A percentile compares a stretch with the other conserved stretches of the same genome.
These are phyloP conservation scores for Osmanthus fragrans DNA, from an alignment of 257 asterid species.

Conservation along the genomic window DNA sequence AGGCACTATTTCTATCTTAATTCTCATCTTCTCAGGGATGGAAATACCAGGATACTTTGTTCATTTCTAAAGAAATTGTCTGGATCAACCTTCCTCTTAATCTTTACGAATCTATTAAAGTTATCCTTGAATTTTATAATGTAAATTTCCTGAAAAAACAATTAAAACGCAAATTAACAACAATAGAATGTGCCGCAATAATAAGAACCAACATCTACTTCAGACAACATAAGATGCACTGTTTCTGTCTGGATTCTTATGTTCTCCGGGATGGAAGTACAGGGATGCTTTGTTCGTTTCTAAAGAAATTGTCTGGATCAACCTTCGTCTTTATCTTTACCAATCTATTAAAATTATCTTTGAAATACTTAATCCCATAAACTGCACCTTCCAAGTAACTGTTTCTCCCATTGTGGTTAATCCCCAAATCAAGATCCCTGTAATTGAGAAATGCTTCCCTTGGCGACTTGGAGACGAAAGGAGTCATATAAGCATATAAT, in stretches of 20 bases:
- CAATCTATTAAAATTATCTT: background rate
- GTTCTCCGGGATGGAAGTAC: background rate
- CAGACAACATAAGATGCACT: background rate
- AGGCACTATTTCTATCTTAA: too few relatives aligned
- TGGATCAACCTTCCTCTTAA: background rate
- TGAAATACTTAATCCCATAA: background rate
- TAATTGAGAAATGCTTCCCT: conserved; percentile 43
- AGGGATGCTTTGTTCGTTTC: background rate
- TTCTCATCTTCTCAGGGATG: background rate
- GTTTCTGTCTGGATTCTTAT: background rate
- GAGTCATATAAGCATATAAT: conserved; percentile 39
- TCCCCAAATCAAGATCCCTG: conserved; percentile 45
- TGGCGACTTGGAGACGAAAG: conserved; percentile 43
- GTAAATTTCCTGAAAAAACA: too few relatives aligned
- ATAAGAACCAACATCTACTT: background rate
- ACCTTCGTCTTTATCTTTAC: background rate
- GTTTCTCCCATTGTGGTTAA: background rate
- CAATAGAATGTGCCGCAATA: background rate
- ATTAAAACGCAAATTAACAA: background rate
- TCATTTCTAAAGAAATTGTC: background rate
- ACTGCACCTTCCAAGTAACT: background rate
- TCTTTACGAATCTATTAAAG: background rate
- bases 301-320: background rate
- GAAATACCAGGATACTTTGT: background rate
- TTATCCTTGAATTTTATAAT: background rate